Conservation (phyloP, 2,329 filamentous ascomycete species). For the Penicillium sumatraense region DNA sequence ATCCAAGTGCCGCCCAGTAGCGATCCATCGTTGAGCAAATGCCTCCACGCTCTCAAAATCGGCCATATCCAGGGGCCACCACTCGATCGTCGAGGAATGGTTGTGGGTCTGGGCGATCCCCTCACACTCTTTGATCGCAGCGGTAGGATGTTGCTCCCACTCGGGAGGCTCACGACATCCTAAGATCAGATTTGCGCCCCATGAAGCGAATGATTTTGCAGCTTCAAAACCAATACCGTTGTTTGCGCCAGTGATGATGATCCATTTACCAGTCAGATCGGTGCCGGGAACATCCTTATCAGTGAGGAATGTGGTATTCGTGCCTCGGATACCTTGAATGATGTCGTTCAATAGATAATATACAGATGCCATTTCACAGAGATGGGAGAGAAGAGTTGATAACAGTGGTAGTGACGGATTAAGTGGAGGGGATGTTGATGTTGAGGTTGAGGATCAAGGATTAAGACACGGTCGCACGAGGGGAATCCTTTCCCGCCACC, state of each 20-base stretch:
- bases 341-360: neutral
- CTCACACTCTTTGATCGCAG: constrained; percentile 3
- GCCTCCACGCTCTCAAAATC: constrained; percentile 6
- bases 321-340: neutral
- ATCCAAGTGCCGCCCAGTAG: constrained; percentile 1
- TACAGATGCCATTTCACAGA: neutral
- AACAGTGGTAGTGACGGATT: neutral
- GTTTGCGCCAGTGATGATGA: constrained; percentile 11
- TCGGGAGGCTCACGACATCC: constrained; percentile 9
- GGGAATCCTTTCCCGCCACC: too few relatives aligned
- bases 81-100: constrained; percentile 9
- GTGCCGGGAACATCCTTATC: constrained; percentile 1
- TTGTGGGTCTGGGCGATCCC: neutral
- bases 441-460: too few relatives aligned
- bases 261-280: constrained; percentile 11
- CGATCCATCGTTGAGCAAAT: constrained; percentile 10
- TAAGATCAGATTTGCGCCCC: constrained; percentile 10
- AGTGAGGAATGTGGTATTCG: neutral
- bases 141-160: constrained; percentile 6
- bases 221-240: constrained; percentile 13
- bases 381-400: neutral
- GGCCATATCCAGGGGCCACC: constrained; percentile 9
- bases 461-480: too few relatives aligned
- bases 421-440: neutral
- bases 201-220: constrained; percentile 7